Percentiles rank a stretch among this genome's conserved stretches.
These are phyloP conservation scores for Verruconis gallopava DNA, from an alignment of 2,329 filamentous ascomycete species.

Conservation along the genomic window DNA sequence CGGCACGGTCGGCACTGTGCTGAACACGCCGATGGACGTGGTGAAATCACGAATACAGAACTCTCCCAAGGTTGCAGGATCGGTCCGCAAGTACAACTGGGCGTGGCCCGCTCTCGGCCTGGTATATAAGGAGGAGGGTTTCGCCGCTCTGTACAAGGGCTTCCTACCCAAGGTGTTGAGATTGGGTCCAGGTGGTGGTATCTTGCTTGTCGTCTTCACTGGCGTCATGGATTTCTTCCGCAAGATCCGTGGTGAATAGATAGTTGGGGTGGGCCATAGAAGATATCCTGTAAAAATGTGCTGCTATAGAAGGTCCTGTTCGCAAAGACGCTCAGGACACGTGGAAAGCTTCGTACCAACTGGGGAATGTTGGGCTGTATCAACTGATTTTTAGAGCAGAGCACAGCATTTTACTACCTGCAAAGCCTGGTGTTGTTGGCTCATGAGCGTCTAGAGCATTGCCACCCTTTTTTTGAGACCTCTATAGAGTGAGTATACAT, in stretches of 20 bases:
- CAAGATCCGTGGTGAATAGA: conserved; percentile 37
- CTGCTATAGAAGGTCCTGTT: too few species aligned
- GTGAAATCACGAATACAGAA: conserved; percentile 99
- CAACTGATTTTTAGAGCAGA: too few species aligned
- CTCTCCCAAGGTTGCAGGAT: conserved; percentile 67
- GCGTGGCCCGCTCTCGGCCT: conserved; percentile 77
- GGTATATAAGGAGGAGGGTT: conserved; percentile 87
- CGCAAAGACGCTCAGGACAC: too few species aligned
- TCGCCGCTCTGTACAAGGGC: conserved; percentile 87
- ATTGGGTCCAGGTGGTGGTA: conserved; percentile 56
- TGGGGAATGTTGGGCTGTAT: too few species aligned
- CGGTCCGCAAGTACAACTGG: conserved; percentile 95
- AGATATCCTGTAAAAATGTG: too few species aligned
- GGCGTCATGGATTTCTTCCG: conserved; percentile 89
- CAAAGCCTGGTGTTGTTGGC: too few species aligned
- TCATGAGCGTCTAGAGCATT: too few species aligned
- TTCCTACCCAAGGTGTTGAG: conserved; percentile 90
- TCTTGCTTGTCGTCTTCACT: conserved; percentile 77
- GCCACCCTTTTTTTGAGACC: too few species aligned
- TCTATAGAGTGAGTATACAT: too few species aligned
- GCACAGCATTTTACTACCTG: too few species aligned
- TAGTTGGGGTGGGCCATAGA: too few species aligned
- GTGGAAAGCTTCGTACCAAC: too few species aligned
- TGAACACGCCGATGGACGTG: conserved; percentile 95
- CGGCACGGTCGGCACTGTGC: conserved; percentile 77